Evolutionary conservation across 768 basidiomycete species (phyloP).

Genomic region (Peribolospora kevripleyi): DNA sequence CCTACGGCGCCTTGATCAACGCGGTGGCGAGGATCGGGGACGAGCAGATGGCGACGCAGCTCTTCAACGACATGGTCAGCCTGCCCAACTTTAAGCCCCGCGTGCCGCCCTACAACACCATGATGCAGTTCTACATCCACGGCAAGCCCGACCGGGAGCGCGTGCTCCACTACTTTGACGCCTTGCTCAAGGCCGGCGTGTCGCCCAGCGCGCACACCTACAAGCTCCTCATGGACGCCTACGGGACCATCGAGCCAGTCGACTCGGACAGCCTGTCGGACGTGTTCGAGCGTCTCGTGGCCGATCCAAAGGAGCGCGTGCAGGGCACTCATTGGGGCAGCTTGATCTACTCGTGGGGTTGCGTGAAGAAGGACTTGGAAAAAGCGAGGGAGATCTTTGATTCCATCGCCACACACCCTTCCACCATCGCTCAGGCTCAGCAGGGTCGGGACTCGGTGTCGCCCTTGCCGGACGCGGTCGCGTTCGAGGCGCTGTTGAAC

Average conservation of each 20-base stretch:
- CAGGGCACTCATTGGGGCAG: slow-evolving; percentile 53
- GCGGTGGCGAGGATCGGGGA: slow-evolving; percentile 47
- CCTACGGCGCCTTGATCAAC: slow-evolving; percentile 71
- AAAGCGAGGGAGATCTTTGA: slow-evolving; percentile 56
- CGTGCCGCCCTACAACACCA: slow-evolving; percentile 88
- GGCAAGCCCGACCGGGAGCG: slow-evolving; percentile 66
- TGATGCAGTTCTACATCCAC: slow-evolving; percentile 88
- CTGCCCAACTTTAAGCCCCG: slow-evolving; percentile 56
- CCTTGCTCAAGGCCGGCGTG: slow-evolving; percentile 36
- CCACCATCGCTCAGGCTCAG: slow-evolving; percentile 17
- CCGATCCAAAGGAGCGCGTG: slow-evolving; percentile 26
- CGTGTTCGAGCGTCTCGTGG: slow-evolving; percentile 37
- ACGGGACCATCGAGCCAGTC: slow-evolving; percentile 55
- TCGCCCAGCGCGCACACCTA: slow-evolving; percentile 74
- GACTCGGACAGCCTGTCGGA: slow-evolving; percentile 46
- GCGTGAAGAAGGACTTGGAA: slow-evolving; percentile 47
- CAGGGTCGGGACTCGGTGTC: slow-evolving; percentile 6
- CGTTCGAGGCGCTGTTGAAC: slow-evolving; percentile 75
- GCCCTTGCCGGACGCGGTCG: slow-evolving; percentile 47
- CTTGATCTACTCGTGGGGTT: slow-evolving; percentile 70
- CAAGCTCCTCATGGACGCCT: slow-evolving; percentile 80
- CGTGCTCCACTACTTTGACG: slow-evolving; percentile 48
- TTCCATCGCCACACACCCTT: slow-evolving; percentile 35
- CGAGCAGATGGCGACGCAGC: slow-evolving; percentile 44
- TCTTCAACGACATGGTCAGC: slow-evolving; percentile 64